Evolutionary conservation across 2,329 filamentous ascomycete species (phyloP).

Genomic region (Phyllosticta paracitricarpa): DNA sequence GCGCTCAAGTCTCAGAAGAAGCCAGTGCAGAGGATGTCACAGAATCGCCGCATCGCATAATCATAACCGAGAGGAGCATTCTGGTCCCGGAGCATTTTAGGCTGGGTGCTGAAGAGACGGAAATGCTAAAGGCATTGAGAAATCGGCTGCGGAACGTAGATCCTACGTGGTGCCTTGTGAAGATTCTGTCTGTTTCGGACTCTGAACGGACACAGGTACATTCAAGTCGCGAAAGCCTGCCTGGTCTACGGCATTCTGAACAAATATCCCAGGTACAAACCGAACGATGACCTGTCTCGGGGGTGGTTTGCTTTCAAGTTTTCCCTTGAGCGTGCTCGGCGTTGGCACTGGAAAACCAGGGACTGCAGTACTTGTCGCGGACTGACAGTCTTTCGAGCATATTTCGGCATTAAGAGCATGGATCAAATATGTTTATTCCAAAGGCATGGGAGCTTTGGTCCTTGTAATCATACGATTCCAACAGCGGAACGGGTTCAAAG

Average conservation of each 20-base stretch:
- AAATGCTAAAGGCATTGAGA: slow-evolving; percentile 27
- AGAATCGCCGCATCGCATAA: slow-evolving; percentile 15
- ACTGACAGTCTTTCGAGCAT: neutral
- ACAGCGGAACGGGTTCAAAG: too few species aligned
- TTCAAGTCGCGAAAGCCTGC: slow-evolving; percentile 1
- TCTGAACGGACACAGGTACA: neutral
- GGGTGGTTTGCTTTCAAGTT: neutral
- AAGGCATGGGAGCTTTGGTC: too few species aligned
- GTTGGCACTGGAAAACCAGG: neutral
- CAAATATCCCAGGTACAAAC: neutral
- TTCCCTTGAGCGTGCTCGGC: neutral
- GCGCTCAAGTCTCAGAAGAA: slow-evolving; percentile 11
- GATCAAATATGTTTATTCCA: neutral
- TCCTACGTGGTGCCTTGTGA: neutral
- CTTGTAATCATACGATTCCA: too few species aligned
- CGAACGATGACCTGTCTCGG: neutral
- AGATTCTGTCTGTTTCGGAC: neutral
- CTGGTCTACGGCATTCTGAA: neutral
- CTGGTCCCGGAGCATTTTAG: slow-evolving; percentile 26
- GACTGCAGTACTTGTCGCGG: neutral
- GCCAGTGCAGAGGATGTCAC: slow-evolving; percentile 13
- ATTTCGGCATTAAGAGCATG: neutral
- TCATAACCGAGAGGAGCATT: slow-evolving; percentile 23
- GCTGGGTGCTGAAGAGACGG: slow-evolving; percentile 25
- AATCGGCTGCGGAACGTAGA: slow-evolving; percentile 17